Base-by-base conservation (phyloP, 768 basidiomycete species). In the Agaricus subrufescens region DNA sequence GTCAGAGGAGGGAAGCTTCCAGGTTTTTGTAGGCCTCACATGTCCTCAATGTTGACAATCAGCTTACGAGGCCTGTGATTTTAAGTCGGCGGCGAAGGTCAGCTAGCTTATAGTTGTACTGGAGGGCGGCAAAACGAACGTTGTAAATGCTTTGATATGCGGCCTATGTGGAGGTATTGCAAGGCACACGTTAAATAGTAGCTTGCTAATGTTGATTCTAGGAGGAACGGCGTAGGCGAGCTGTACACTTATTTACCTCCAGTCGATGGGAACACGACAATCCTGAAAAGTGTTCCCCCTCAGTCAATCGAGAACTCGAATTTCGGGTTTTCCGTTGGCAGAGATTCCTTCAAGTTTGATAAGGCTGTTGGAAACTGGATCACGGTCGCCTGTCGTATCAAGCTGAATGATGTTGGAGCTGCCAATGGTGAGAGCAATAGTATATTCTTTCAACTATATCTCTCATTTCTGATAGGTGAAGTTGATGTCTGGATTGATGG, bases 1-100 rank as follows among this genome's bases (percentile, higher is more conserved):
- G 75, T 72, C n/a, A 84, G 84, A 62, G 89, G 89, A 29, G 89
- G 89, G 1, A 91, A 91, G 63, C 72, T 90, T 14, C 87, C 89
- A 31, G 89, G 89, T 10, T 68, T 86, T 14, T 87, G 85, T 83
- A 59, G 62, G 86, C 74, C 14, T 48, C 14, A 7, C 23, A n/a
- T 38, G 25, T 10, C 6, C 26, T n/a, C 8, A 7, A 10, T 5
- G 3, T 3, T 31, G 12, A 1, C 38, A 25, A 31, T 38, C 15
- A 6, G 8, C 38, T 45, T 38, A 9, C 15, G 1, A 11, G 10
- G 19, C 42, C n/a, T 15, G 53, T 39, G 37, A 46, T 50, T 54
- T 45, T 34, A 40, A 84, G 84, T 78, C 59, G 85, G 85, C 4
- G 85, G 84, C 0, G 67, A 76, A 1, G 80, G 83, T 1, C 75